Base-by-base conservation (phyloP, 2,329 filamentous ascomycete species). In the Mycosphaerelloides madeirae region DNA sequence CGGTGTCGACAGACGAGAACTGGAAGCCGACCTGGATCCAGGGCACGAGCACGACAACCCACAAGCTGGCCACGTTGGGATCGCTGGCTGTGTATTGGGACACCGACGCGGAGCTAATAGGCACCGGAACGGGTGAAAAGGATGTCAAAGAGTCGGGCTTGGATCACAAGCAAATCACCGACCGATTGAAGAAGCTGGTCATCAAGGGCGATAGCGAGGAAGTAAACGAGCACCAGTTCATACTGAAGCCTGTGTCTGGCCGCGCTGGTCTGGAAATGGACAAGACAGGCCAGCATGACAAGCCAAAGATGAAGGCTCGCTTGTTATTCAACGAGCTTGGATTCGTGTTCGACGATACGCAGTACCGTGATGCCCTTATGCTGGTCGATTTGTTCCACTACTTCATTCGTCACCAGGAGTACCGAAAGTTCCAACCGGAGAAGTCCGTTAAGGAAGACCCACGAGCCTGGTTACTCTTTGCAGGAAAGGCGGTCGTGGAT, bases 321-420 rank as follows among this genome's bases (percentile, higher is more conserved):
- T 70, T 98, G 14, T 71, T 97, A 1, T 99, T 99, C 58, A 91
- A 99, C 61, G 94, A 99, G 62, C 90, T 99, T 46, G 93, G 94
- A 39, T 84, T 99, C 52, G 87, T 97, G n/a, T 77, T 99, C 25
- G 94, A 99, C 56, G 91, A 98, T 54, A 81, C 96, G 54, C 93
- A 99, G 65, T 99, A 99, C 63, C 85, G 94, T 22, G 93, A 99
- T 68, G 88, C 85, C 4, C 71, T 99, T 46, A 98, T 98, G 93
- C 86, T 99, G 73, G 86, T 97, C 2, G 93, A 99, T 63, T 75
- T 97, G 2, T 98, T 99, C 72, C 93, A 98, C 66, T 97, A 95
- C 68, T 98, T 97, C 66, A 86, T 96, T 57, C 84, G 91, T 25
- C 93, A 98, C 55, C 93, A 97, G 65, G 91, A 99, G 65, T 96